Percentiles rank a stretch among this genome's conserved stretches.
Evolutionary conservation across 768 basidiomycete genomes (phyloP).

Genomic region (Lyophyllum atratum): DNA sequence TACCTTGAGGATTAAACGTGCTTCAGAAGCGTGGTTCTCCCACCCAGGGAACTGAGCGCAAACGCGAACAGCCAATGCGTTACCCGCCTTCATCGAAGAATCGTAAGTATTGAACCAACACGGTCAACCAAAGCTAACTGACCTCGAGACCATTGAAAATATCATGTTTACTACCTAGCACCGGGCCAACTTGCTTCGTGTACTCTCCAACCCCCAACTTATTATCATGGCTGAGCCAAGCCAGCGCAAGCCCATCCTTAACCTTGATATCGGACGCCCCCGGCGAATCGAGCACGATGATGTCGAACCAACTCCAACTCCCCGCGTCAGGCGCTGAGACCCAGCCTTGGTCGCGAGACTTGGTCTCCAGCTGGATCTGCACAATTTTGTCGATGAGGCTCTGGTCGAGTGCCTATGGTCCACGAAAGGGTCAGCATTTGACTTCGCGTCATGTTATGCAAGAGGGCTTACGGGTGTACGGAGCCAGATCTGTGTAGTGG

Average conservation of each 20-base stretch:
- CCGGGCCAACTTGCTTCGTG: constrained; percentile 15
- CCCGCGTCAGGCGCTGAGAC: constrained; percentile 16
- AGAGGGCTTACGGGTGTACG: constrained; percentile 21
- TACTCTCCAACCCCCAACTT: constrained; percentile 12
- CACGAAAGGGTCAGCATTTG: not conserved
- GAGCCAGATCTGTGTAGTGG: constrained; percentile 25
- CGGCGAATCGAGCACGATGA: constrained; percentile 28
- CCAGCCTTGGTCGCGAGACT: constrained; percentile 24
- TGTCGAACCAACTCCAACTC: constrained; percentile 36
- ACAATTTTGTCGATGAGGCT: constrained; percentile 21
- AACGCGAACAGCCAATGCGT: constrained; percentile 31
- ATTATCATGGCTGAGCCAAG: constrained; percentile 32
- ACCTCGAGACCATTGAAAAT: constrained; percentile 13
- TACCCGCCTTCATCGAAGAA: constrained; percentile 25
- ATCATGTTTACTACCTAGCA: constrained; percentile 4
- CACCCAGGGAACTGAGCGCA: constrained; percentile 32
- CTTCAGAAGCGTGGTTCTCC: constrained; percentile 29
- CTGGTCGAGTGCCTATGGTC: constrained; percentile 22
- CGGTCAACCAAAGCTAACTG: not conserved
- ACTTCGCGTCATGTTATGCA: not conserved
- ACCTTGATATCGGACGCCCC: constrained; percentile 22
- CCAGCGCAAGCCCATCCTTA: constrained; percentile 25
- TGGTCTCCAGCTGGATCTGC: constrained; percentile 29
- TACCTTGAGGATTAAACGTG: constrained; percentile 28
- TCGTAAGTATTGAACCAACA: not conserved